phyloP scores from a whole-genome alignment of 306 rosid species.

The Castanospermum australe region DNA sequence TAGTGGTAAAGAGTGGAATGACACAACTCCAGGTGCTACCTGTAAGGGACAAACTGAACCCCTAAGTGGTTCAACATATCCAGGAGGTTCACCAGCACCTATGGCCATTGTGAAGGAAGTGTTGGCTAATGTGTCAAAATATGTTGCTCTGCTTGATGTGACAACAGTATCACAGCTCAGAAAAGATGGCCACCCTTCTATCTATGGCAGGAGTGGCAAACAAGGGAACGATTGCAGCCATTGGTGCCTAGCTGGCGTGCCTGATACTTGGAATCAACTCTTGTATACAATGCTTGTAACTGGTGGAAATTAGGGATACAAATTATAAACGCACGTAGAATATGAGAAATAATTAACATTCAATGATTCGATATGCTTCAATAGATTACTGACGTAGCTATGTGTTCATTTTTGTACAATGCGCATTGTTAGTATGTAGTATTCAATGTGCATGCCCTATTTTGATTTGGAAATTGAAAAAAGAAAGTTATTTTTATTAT shows the following conservation, averaged over 20 bases:
- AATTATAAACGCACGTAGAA: not conserved
- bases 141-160: slow-evolving; percentile 2
- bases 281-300: not conserved
- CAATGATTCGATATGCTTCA: too few species aligned
- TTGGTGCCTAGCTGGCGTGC: slow-evolving; percentile 31
- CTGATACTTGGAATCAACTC: slow-evolving; percentile 28
- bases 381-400: too few species aligned
- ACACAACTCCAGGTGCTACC: not conserved
- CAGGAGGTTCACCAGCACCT: not conserved
- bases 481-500: too few species aligned
- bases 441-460: too few species aligned
- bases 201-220: not conserved
- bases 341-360: too few species aligned
- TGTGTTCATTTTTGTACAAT: too few species aligned
- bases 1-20: slow-evolving; percentile 18
- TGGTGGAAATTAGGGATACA: not conserved
- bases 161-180: slow-evolving; percentile 21
- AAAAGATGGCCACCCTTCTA: slow-evolving; percentile 21
- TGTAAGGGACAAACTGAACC: slow-evolving; percentile 20
- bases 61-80: not conserved
- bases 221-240: slow-evolving; percentile 12
- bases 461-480: too few species aligned
- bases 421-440: too few species aligned
- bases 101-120: slow-evolving; percentile 1
- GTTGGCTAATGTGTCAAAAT: not conserved